These are phyloP conservation scores for Penicilliopsis zonata DNA, from an alignment of 495 filamentous ascomycete genomes.

Conservation along the genomic window DNA sequence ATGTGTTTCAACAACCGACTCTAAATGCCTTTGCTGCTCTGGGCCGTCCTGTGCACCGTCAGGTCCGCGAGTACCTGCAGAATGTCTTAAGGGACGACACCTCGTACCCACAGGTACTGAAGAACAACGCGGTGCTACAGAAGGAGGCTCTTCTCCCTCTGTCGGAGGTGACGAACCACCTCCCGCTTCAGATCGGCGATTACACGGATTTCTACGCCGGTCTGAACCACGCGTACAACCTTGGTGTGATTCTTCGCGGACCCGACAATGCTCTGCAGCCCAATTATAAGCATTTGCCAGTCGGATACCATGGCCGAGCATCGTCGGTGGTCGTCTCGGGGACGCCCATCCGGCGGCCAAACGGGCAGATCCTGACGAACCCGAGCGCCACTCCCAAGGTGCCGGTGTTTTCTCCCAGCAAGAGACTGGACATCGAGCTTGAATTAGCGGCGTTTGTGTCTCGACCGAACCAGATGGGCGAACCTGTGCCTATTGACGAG, in stretches of 20 bases:
- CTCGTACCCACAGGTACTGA: slow-evolving; percentile 44
- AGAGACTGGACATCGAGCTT: slow-evolving; percentile 73
- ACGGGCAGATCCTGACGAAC: slow-evolving; percentile 69
- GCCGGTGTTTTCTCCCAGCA: slow-evolving; percentile 50
- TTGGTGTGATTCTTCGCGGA: slow-evolving; percentile 76
- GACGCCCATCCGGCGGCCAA: slow-evolving; percentile 60
- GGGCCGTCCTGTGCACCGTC: slow-evolving; percentile 55
- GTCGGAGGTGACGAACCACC: slow-evolving; percentile 52
- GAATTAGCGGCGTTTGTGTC: slow-evolving; percentile 79
- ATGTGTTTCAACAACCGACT: slow-evolving; percentile 55
- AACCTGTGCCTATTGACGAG: slow-evolving; percentile 45
- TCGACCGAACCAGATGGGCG: slow-evolving; percentile 52
- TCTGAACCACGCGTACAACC: slow-evolving; percentile 72
- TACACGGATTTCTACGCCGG: slow-evolving; percentile 99
- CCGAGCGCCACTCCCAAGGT: slow-evolving; percentile 46
- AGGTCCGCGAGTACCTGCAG: slow-evolving; percentile 65
- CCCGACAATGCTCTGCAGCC: slow-evolving; percentile 68
- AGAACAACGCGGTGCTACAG: slow-evolving; percentile 41
- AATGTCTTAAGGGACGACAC: slow-evolving; percentile 53
- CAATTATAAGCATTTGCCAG: slow-evolving; percentile 84
- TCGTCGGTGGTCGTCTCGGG: slow-evolving; percentile 70
- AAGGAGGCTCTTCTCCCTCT: slow-evolving; percentile 41
- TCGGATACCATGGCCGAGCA: slow-evolving; percentile 78
- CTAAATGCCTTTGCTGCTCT: slow-evolving; percentile 78
- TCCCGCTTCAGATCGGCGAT: slow-evolving; percentile 85